Conservation (phyloP, 2,329 filamentous ascomycete genomes). For the Cryphonectria radicalis region DNA sequence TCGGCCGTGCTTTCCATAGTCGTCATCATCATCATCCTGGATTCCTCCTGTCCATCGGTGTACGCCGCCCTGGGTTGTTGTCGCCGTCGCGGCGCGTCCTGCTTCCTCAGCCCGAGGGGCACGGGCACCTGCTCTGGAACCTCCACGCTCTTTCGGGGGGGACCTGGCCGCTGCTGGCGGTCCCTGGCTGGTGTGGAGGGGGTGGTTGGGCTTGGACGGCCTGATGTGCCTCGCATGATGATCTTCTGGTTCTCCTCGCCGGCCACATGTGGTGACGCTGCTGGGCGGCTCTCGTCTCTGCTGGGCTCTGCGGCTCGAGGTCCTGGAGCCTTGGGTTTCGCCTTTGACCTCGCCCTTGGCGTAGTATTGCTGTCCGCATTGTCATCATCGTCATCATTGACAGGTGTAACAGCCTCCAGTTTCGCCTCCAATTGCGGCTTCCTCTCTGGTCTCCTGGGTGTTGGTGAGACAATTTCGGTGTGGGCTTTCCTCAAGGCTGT, state of each 20-base stretch:
- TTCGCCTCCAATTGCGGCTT: conserved; percentile 42
- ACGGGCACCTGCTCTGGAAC: neutral
- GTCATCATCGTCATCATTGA: neutral
- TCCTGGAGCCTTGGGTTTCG: conserved; percentile 13
- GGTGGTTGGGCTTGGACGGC: conserved; percentile 7
- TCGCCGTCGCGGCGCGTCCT: conserved; percentile 10
- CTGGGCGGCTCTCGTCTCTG: neutral
- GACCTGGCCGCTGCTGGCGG: conserved; percentile 11
- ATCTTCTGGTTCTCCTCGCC: neutral
- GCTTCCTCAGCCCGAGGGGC: neutral
- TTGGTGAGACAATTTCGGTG: conserved; percentile 38
- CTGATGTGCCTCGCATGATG: neutral
- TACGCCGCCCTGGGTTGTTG: conserved; percentile 4
- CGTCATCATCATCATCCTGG: neutral
- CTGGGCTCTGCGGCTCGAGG: neutral
- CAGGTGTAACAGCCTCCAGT: conserved; percentile 23
- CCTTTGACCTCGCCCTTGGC: conserved; percentile 1
- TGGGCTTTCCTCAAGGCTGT: conserved; percentile 28
- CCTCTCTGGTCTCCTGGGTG: conserved; percentile 39
- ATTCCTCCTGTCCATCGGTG: conserved; percentile 25
- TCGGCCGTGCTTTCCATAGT: conserved; percentile 1
- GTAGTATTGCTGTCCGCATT: conserved; percentile 1
- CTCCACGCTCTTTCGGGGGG: conserved; percentile 14
- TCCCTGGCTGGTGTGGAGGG: neutral
- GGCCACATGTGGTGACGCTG: neutral